Evolutionary conservation across 176 grass and related monocot genomes (phyloP), one percentile per base, ranked within the genome.

Genomic region (Paspalum notatum): DNA sequence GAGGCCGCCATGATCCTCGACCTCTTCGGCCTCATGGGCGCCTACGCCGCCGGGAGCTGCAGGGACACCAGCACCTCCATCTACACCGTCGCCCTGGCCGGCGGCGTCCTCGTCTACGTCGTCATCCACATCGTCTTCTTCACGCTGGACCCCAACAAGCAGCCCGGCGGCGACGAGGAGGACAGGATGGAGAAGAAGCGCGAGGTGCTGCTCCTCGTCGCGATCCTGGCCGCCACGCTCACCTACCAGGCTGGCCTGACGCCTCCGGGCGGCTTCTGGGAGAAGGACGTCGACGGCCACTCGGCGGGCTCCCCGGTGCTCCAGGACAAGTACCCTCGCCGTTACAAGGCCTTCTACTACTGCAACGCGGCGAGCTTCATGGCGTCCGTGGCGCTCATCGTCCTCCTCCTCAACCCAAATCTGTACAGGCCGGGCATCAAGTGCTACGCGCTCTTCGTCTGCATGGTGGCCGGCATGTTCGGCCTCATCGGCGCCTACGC

Each of bases 191-290:
- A 74, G 24, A 37, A 12, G 14, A 53, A 32, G 42, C 74, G 74
- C 10, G 55, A 77, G 22, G 45, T 59, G 17, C 38, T 85, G 14
- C 46, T 85, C 25, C 65, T 85, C 0, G 65, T 85, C 9, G 52
- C 64, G 5, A 62, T 78, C 21, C 12, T 85, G 16, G 74, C 53
- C 4, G 83, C 83, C 0, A 69, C 59, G 0, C 43, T 77, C 4
- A 62, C 83, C 16, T 85, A 79, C 41, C 83, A 85, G 38, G 83
- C 63, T 12, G 83, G 83, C 13, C 40, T 85, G 43, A 85, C 67
- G 12, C 83, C 74, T 2, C 83, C 83, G 0, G 74, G 83, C 16
- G 83, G 74, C 7, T 14, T 85, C 4, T 85, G 74, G 74, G 41
- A 46, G 0, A 55, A 51, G 0, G 5, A 85, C 15, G 15, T 32